phyloP scores from a whole-genome alignment of 495 filamentous ascomycete species.

The Achaetomiella virescens region DNA sequence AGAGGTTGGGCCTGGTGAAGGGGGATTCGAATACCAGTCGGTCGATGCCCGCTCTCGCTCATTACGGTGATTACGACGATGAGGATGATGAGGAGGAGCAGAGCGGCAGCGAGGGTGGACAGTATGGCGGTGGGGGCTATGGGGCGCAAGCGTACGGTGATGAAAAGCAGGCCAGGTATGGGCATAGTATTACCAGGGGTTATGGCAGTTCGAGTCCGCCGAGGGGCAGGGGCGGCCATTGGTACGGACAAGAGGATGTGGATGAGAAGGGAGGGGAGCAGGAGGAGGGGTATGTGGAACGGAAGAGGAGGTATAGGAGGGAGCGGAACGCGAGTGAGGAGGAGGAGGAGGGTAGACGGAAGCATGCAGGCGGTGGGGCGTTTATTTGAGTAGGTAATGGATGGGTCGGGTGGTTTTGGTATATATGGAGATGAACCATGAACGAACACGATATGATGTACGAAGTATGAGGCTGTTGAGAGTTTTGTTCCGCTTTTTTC shows the following conservation, averaged over 20 bases:
- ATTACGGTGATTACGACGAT: conserved; percentile 29
- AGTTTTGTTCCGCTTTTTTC: too few relatives aligned
- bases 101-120: neutral
- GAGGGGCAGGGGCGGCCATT: neutral
- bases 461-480: neutral
- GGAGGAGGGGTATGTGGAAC: neutral
- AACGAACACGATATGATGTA: neutral
- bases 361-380: too few relatives aligned
- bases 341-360: neutral
- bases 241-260: too few relatives aligned
- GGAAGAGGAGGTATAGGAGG: neutral
- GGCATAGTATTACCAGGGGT: neutral
- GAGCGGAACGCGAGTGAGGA: neutral
- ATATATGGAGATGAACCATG: neutral
- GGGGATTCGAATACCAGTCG: conserved; percentile 55
- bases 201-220: neutral
- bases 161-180: neutral
- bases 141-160: neutral
- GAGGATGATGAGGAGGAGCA: conserved; percentile 26
- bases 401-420: neutral
- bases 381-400: neutral
- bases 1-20: conserved; percentile 77
- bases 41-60: conserved; percentile 36
- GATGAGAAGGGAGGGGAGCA: neutral
- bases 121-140: neutral